A percentile compares a stretch with the other conserved stretches of the same genome.
Evolutionary conservation across 1,284 basidiomycete species (phyloP).

Genomic region (Moesziomyces parantarcticus): DNA sequence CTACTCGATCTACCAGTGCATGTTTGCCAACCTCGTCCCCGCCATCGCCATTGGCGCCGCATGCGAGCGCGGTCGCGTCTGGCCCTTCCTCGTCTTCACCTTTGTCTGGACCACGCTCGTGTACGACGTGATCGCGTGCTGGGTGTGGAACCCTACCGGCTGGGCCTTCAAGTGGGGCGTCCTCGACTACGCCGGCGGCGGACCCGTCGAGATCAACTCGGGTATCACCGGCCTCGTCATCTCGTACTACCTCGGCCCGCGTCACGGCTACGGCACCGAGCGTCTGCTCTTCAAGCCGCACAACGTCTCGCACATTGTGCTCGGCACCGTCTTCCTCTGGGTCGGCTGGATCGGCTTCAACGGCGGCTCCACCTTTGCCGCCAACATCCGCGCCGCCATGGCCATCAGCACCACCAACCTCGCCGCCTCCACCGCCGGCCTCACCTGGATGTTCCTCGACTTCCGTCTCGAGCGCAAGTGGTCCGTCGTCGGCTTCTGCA

Average conservation of each 20-base stretch:
- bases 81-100: conserved; percentile 86
- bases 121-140: conserved; percentile 58
- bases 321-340: conserved; percentile 90
- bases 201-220: conserved; percentile 91
- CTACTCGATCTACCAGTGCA: conserved; percentile 69
- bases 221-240: conserved; percentile 87
- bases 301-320: conserved; percentile 87
- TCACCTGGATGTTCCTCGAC: conserved; percentile 90
- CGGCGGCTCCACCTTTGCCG: conserved; percentile 86
- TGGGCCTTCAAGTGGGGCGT: conserved; percentile 93
- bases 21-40: conserved; percentile 71
- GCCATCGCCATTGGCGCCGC: conserved; percentile 74
- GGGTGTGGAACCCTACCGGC: conserved; percentile 91
- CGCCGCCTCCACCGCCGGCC: conserved; percentile 77
- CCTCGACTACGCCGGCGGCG: conserved; percentile 90
- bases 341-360: conserved; percentile 97
- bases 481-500: conserved; percentile 70
- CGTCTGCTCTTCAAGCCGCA: conserved; percentile 89
- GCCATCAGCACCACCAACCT: conserved; percentile 88
- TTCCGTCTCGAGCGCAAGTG: conserved; percentile 85
- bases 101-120: conserved; percentile 88
- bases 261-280: conserved; percentile 88
- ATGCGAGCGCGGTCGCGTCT: conserved; percentile 85
- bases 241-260: conserved; percentile 88
- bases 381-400: conserved; percentile 86